phyloP scores from a whole-genome alignment of 192 early-diverging fungal genomes.

The Borealophlyctis nickersoniae region DNA sequence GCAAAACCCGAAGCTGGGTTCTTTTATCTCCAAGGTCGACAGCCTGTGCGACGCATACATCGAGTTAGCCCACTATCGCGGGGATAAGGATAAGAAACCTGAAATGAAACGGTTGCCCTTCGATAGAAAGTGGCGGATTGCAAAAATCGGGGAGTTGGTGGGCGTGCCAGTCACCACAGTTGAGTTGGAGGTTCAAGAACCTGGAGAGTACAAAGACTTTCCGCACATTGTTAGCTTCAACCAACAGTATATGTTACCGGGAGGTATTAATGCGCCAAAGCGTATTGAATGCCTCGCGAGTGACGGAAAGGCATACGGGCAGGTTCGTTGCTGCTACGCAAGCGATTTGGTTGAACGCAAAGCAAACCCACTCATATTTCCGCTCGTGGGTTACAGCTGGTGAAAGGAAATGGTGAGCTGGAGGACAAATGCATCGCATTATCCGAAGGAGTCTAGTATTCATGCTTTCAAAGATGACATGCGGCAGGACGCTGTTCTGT shows the following conservation, averaged over 20 bases:
- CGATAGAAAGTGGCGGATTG: slow-evolving; percentile 19
- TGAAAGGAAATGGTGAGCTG: slow-evolving; percentile 38
- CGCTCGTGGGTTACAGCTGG: slow-evolving; percentile 25
- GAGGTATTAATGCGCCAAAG: slow-evolving; percentile 52
- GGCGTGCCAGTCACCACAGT: slow-evolving; percentile 38
- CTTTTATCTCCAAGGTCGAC: slow-evolving; percentile 34
- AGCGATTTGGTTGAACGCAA: not conserved
- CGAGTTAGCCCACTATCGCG: slow-evolving; percentile 25
- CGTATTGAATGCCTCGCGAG: slow-evolving; percentile 34
- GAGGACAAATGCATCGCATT: no score
- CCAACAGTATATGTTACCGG: slow-evolving; percentile 27
- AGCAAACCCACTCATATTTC: not conserved
- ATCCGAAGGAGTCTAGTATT: no score
- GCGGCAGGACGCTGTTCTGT: slow-evolving; percentile 72
- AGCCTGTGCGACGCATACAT: slow-evolving; percentile 45
- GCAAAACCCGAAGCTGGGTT: slow-evolving; percentile 8
- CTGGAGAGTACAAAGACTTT: slow-evolving; percentile 27
- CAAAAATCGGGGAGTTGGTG: slow-evolving; percentile 19
- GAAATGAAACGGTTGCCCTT: slow-evolving; percentile 10
- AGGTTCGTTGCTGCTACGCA: slow-evolving; percentile 19
- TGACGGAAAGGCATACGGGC: slow-evolving; percentile 39
- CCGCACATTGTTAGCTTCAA: slow-evolving; percentile 36
- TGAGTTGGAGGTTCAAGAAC: slow-evolving; percentile 24
- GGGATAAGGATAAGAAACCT: not conserved
- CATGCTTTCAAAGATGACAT: slow-evolving; percentile 54